These are phyloP conservation scores for Bolboschoenus planiculmis DNA, from an alignment of 176 grass and related monocot genomes.

Conservation along the genomic window DNA sequence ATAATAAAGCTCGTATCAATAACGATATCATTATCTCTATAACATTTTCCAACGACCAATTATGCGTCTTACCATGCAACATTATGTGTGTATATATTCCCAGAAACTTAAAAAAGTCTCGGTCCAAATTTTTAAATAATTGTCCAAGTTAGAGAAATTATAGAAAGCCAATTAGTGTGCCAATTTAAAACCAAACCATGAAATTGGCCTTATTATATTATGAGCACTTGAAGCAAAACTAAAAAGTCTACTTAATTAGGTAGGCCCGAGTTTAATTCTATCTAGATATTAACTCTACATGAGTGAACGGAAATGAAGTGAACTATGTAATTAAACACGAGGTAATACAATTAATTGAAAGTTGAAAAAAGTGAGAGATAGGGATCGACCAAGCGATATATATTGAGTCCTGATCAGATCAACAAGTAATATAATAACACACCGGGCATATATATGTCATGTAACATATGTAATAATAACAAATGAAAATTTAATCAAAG, in stretches of 20 bases:
- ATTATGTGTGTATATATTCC: background rate
- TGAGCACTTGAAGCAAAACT: background rate
- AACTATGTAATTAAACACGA: no score
- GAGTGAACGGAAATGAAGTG: no score
- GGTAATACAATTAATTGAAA: no score
- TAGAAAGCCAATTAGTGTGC: background rate
- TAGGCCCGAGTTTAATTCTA: background rate
- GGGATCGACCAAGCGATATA: no score
- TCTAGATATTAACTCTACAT: no score
- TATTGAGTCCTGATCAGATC: no score
- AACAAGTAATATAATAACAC: no score
- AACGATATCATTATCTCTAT: no score
- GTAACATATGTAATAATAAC: background rate
- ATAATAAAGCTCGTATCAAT: no score
- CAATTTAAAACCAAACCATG: background rate
- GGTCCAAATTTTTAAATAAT: background rate
- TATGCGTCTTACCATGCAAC: no score
- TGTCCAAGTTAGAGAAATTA: background rate
- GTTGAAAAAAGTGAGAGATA: no score
- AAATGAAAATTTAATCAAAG: background rate
- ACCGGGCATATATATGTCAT: background rate
- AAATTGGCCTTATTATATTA: background rate
- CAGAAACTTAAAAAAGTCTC: background rate
- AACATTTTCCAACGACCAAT: background rate
- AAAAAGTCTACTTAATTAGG: background rate